Percentiles rank a stretch among this genome's conserved stretches.
Evolutionary conservation across 768 basidiomycete species (phyloP).

Genomic region (Porphyrellus cyaneotinctus): DNA sequence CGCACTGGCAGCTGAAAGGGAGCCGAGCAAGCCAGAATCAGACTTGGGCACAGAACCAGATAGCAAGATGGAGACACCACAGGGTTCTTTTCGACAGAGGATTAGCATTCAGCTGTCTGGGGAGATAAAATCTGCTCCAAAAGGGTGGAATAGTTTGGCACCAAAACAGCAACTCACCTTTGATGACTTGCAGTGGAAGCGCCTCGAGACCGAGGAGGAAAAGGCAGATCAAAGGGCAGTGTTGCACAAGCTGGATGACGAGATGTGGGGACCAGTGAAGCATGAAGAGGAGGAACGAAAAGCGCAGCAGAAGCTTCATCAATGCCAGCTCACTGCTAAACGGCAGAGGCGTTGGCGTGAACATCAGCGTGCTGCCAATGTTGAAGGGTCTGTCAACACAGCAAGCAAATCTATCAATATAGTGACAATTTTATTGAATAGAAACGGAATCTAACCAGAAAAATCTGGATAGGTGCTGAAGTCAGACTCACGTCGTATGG

Average conservation of each 20-base stretch:
- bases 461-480: neutral
- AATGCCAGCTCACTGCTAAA: neutral
- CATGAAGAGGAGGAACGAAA: neutral
- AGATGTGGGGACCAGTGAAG: neutral
- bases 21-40: too few species aligned
- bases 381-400: neutral
- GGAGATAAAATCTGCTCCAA: too few species aligned
- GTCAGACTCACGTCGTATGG: neutral
- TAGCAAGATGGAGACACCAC: too few species aligned
- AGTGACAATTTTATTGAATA: neutral
- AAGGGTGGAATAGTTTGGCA: too few species aligned
- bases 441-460: too few species aligned
- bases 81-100: neutral
- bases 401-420: neutral
- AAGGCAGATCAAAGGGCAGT: neutral
- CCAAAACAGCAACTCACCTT: neutral
- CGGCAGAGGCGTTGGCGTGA: neutral
- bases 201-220: neutral
- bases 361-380: neutral
- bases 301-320: neutral
- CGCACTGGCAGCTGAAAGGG: too few species aligned
- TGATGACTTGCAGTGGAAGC: neutral
- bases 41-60: too few species aligned
- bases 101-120: neutral
- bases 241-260: neutral